Conservation (phyloP, 306 rosid genomes). For the Gynostemma pentaphyllum region DNA sequence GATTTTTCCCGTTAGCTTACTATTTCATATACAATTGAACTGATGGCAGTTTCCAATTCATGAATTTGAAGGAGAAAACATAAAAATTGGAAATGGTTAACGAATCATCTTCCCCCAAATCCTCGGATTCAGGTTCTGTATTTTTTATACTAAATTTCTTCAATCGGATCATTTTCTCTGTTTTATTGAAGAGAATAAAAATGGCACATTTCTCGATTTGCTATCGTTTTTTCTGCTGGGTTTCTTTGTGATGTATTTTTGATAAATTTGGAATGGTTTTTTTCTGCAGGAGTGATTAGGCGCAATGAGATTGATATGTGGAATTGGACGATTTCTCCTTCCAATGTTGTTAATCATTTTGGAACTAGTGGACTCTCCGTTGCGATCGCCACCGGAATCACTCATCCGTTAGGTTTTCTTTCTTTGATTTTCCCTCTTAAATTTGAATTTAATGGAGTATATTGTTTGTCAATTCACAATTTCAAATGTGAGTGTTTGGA, state of each 20-base stretch:
- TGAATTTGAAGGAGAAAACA: not conserved
- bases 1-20: too few species aligned
- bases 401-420: conserved; percentile 72
- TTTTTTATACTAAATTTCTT: not conserved
- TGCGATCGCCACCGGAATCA: conserved; percentile 62
- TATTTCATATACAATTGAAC: not conserved
- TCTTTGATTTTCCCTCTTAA: not conserved
- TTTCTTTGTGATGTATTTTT: not conserved
- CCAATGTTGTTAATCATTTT: conserved; percentile 51
- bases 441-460: too few species aligned
- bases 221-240: not conserved
- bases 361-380: conserved; percentile 77
- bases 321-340: conserved; percentile 51
- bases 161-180: not conserved
- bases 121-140: conserved; percentile 28
- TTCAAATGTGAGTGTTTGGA: not conserved
- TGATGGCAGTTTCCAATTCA: not conserved
- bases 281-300: conserved; percentile 24
- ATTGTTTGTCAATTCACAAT: not conserved
- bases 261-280: not conserved
- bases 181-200: not conserved
- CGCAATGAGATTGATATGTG: conserved; percentile 33
- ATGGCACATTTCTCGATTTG: not conserved
- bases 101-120: conserved; percentile 27
- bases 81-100: conserved; percentile 18